Conservation (phyloP, 1,139 yeast genomes). For the Trichomonascaceae sp. region DNA sequence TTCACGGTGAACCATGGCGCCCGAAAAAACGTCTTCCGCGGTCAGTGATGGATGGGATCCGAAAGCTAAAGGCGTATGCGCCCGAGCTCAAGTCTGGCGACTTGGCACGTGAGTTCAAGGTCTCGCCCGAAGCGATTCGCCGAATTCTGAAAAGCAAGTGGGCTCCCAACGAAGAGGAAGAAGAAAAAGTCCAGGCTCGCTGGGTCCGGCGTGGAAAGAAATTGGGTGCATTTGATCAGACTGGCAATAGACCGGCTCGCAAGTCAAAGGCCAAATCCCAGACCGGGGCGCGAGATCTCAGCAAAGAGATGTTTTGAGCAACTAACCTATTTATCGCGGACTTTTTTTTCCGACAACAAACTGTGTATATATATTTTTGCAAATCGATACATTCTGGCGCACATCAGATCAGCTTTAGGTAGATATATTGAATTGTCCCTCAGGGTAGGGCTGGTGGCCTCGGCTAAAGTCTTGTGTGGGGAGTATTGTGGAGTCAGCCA, state of each 20-base stretch:
- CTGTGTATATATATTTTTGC: too few species aligned
- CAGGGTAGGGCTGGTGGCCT: too few species aligned
- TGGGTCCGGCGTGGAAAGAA: constrained; percentile 36
- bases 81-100: constrained; percentile 52
- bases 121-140: constrained; percentile 76
- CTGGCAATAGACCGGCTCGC: neutral
- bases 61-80: constrained; percentile 36
- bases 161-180: constrained; percentile 50
- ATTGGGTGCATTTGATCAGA: constrained; percentile 12
- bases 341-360: too few species aligned
- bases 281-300: too few species aligned
- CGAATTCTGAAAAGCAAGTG: constrained; percentile 68
- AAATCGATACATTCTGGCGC: too few species aligned
- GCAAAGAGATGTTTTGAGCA: too few species aligned
- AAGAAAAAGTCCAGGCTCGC: constrained; percentile 31
- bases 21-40: constrained; percentile 60
- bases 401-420: too few species aligned
- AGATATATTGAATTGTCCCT: too few species aligned
- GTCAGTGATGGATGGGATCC: constrained; percentile 54
- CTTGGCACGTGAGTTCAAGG: constrained; percentile 49
- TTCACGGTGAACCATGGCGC: constrained; percentile 47
- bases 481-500: too few species aligned
- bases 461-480: too few species aligned
- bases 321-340: too few species aligned
- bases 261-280: neutral